phyloP scores from a whole-genome alignment of 495 filamentous ascomycete species.

The Chlorociboria aeruginascens region DNA sequence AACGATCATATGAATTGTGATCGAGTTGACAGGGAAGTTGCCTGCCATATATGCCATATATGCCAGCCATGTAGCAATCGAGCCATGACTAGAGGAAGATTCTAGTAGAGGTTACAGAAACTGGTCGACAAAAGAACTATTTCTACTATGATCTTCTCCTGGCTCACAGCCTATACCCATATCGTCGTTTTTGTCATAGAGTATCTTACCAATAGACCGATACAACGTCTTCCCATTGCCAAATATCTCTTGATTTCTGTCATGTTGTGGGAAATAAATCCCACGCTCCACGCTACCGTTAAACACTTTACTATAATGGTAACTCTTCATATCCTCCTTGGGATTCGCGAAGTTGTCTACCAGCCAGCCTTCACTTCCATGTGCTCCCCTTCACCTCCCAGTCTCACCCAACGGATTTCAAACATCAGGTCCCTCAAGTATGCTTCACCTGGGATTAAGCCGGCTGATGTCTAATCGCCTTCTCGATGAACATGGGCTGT shows the following conservation, averaged over 20 bases:
- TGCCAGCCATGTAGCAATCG: conserved; percentile 26
- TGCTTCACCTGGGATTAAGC: conserved; percentile 24
- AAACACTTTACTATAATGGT: conserved; percentile 32
- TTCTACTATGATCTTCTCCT: conserved; percentile 33
- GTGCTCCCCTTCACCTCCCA: too few relatives aligned
- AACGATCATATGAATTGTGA: conserved; percentile 7
- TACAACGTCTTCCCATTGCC: conserved; percentile 46
- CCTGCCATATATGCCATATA: too few relatives aligned
- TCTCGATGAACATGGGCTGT: conserved; percentile 52
- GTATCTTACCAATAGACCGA: conserved; percentile 46
- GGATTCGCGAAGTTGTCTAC: conserved; percentile 46
- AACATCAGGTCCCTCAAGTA: conserved; percentile 4
- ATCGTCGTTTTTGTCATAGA: conserved; percentile 52
- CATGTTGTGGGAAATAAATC: conserved; percentile 44
- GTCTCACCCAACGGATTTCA: too few relatives aligned
- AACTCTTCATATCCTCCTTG: conserved; percentile 47
- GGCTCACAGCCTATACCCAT: conserved; percentile 47
- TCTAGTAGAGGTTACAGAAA: conserved; percentile 29
- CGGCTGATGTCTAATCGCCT: conserved; percentile 51
- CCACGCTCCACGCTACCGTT: conserved; percentile 40
- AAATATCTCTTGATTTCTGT: conserved; percentile 48
- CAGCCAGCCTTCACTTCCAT: conserved; percentile 40
- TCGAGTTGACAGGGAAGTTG: conserved; percentile 6
- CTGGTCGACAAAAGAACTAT: conserved; percentile 28
- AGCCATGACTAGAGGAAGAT: conserved; percentile 34